These are phyloP conservation scores for Clathrospora elynae DNA, from an alignment of 2,329 filamentous ascomycete species.

Conservation along the genomic window DNA sequence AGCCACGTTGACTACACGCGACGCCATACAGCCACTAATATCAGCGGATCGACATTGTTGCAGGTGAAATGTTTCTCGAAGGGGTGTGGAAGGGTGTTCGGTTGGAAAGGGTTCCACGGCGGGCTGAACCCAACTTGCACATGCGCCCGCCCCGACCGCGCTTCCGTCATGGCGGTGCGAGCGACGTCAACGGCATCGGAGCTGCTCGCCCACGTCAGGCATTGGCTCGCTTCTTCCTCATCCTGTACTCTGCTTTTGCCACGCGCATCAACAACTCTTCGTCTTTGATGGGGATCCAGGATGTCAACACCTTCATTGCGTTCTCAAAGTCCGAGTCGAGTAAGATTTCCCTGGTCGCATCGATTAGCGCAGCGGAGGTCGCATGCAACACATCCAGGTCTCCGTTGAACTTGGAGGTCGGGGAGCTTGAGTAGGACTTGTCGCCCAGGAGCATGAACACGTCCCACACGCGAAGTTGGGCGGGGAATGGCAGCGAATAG, in stretches of 20 bases:
- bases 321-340: slow-evolving; percentile 96
- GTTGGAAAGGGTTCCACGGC: slow-evolving; percentile 21
- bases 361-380: slow-evolving; percentile 84
- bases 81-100: slow-evolving; percentile 27
- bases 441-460: slow-evolving; percentile 95
- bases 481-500: slow-evolving; percentile 90
- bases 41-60: slow-evolving; percentile 35
- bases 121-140: slow-evolving; percentile 19
- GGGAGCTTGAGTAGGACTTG: slow-evolving; percentile 54
- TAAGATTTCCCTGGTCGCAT: slow-evolving; percentile 85
- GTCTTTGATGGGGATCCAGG: slow-evolving; percentile 91
- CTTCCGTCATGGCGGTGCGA: slow-evolving; percentile 9
- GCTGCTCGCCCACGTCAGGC: slow-evolving; percentile 25
- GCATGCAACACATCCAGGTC: slow-evolving; percentile 90
- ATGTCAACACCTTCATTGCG: slow-evolving; percentile 94
- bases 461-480: slow-evolving; percentile 95
- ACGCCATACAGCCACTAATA: slow-evolving; percentile 44
- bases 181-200: slow-evolving; percentile 14
- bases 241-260: slow-evolving; percentile 83
- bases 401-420: slow-evolving; percentile 52
- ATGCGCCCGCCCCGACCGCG: slow-evolving; percentile 17
- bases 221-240: slow-evolving; percentile 59
- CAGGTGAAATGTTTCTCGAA: slow-evolving; percentile 36
- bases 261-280: slow-evolving; percentile 93
- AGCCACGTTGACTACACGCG: slow-evolving; percentile 43